Percentiles rank a stretch among this genome's conserved stretches.
These are phyloP conservation scores for Neurospora sp. DNA, from an alignment of 495 filamentous ascomycete species.

Conservation along the genomic window DNA sequence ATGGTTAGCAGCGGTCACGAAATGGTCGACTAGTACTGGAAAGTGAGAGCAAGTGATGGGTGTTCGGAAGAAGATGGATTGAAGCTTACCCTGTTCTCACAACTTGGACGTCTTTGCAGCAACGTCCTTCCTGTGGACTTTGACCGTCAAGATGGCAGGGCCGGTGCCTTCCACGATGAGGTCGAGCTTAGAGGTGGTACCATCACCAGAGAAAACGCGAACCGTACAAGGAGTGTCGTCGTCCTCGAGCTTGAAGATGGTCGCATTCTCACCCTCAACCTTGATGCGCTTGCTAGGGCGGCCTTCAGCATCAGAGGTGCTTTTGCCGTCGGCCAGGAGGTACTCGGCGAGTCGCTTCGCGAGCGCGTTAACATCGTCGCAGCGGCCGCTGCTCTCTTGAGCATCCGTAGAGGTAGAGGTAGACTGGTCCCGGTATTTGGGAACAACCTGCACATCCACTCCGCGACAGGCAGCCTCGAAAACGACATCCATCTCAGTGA, in stretches of 20 bases:
- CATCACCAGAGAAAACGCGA: neutral
- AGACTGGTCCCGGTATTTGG: neutral
- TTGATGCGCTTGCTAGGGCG: neutral
- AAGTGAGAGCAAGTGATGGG: neutral
- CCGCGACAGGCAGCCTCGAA: neutral
- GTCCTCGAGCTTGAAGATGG: neutral
- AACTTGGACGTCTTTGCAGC: neutral
- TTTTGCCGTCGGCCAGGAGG: neutral
- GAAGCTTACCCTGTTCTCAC: neutral
- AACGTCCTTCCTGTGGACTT: neutral
- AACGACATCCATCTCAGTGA: neutral
- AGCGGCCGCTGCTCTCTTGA: neutral
- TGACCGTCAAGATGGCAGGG: neutral
- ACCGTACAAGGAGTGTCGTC: neutral
- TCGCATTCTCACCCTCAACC: neutral
- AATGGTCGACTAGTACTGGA: neutral
- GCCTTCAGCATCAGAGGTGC: neutral
- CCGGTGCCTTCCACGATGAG: neutral
- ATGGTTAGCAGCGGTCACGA: neutral
- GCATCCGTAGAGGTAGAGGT: neutral
- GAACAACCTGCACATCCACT: neutral
- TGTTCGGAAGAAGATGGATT: neutral
- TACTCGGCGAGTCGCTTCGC: neutral
- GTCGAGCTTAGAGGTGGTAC: neutral
- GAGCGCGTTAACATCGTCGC: neutral